Evolutionary conservation across 192 early-diverging fungal genomes (phyloP).

Genomic region (Backusella sp.): DNA sequence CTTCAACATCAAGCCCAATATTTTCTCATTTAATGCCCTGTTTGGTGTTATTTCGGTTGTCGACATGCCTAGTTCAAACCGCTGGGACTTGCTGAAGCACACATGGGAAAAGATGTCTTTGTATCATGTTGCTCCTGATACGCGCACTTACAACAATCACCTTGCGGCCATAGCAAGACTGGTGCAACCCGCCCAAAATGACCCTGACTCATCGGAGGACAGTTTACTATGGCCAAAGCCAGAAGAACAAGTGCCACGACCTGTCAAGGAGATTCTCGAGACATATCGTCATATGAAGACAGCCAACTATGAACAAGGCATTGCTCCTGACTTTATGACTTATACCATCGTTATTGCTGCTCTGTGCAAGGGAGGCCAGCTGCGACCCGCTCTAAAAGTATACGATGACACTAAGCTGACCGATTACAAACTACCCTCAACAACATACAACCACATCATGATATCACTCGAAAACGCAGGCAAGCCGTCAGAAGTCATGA

Average conservation of each 20-base stretch:
- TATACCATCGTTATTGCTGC: constrained; percentile 32
- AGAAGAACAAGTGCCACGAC: background rate
- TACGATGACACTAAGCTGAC: constrained; percentile 16
- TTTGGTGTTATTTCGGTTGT: constrained; percentile 2
- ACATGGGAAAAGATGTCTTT: constrained; percentile 19
- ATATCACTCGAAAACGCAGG: background rate
- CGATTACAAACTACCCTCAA: background rate
- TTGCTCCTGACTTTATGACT: constrained; percentile 28
- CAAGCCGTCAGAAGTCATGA: constrained; percentile 17
- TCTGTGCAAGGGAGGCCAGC: background rate
- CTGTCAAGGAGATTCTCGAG: constrained; percentile 15
- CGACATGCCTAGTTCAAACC: background rate
- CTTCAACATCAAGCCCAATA: constrained; percentile 18
- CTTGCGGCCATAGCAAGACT: constrained; percentile 16
- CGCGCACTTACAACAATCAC: constrained; percentile 20
- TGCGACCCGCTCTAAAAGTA: constrained; percentile 13
- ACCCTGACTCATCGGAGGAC: background rate
- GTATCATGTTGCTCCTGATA: constrained; percentile 13
- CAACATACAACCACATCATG: constrained; percentile 14
- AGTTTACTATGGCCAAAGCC: background rate
- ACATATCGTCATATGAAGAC: constrained; percentile 22
- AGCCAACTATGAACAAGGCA: background rate
- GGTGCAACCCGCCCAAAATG: background rate
- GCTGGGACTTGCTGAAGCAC: background rate
- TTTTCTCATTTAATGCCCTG: constrained; percentile 21